Evolutionary conservation across 257 asterid species (phyloP), one percentile per base, ranked within the genome.

Genomic region (Primulina tabacum): DNA sequence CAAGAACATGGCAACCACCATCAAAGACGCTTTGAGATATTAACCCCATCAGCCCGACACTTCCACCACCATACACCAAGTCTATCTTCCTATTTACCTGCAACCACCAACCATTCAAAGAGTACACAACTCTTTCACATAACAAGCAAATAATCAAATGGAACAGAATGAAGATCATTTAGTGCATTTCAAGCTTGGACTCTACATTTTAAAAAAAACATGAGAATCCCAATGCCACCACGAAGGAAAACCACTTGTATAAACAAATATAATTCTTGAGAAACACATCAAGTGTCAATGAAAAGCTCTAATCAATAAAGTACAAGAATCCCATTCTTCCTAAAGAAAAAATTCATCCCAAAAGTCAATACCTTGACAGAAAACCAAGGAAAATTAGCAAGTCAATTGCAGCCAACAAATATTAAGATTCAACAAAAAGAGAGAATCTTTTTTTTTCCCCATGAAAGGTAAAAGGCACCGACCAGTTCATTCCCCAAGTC

Each of bases 31-130:
- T 83, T 79, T 87, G 91, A 60, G 98, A 89, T 24, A 94, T 76
- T 71, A 92, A 76, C 52, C 99, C 99, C 98, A 94, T 94, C 68
- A 94, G 84, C 71, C 99, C 99, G 68, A 91, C 78, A 81, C 98
- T 94, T 58, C 99, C 99, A 77, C 99, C 99, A 11, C 98, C 99
- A 81, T 94, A 94, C 28, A 94, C 99, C 85, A 94, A 80, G 78
- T 87, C 82, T 79, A 94, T 85, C 80, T 86, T 94, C 86, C 97
- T 90, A 72, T 68, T 76, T 78, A 92, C 96, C 99, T 94, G 82
- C 82, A 81, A 69, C 60, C 60, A 76, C 60, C 29, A 60, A 75
- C 63, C 43, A 47, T 71, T 35, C 30, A 70, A 32, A 60, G 38
- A 64, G 65, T 66, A 58, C 56, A 30, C 20, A 62, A 71, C 47